Evolutionary conservation across 2,329 filamentous ascomycete species (phyloP).

Genomic region (Talaromyces sp.): DNA sequence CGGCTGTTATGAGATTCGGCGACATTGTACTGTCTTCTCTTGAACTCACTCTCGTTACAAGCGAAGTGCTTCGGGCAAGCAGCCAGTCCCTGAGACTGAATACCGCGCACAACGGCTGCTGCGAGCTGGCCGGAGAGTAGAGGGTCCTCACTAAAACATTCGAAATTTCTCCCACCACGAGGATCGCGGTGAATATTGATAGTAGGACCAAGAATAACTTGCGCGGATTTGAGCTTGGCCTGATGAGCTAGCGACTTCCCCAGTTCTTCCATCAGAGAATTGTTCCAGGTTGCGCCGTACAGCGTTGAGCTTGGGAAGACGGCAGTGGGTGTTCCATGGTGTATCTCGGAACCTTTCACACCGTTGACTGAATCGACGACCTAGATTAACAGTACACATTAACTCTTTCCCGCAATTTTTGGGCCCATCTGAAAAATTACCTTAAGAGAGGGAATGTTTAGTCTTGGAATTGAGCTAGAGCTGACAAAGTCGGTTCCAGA

Average conservation of each 20-base stretch:
- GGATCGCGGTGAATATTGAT: conserved; percentile 80
- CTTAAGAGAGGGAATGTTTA: conserved; percentile 16
- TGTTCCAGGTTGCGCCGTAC: conserved; percentile 75
- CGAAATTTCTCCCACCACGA: conserved; percentile 77
- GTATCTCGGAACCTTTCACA: conserved; percentile 64
- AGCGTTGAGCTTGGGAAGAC: conserved; percentile 76
- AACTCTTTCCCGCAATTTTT: background rate
- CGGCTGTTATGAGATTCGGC: conserved; percentile 35
- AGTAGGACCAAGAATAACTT: conserved; percentile 71
- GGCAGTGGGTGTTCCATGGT: conserved; percentile 67
- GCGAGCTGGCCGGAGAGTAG: conserved; percentile 71
- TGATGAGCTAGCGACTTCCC: conserved; percentile 70
- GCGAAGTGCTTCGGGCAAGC: conserved; percentile 67
- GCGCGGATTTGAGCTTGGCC: conserved; percentile 67
- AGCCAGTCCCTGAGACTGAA: conserved; percentile 69
- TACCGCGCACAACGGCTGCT: conserved; percentile 66
- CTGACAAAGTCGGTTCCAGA: conserved; percentile 15
- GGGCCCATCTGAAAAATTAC: background rate
- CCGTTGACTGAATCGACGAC: conserved; percentile 48
- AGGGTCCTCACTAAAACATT: conserved; percentile 81
- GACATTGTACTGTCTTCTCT: conserved; percentile 18
- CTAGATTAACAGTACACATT: background rate
- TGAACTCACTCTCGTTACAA: conserved; percentile 43
- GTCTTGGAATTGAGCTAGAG: conserved; percentile 1
- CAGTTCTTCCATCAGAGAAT: conserved; percentile 64